Percentiles rank a stretch among this genome's conserved stretches.
Evolutionary conservation across 352 stramenopile species (phyloP).

Genomic region (Pythium pectinolyticum): DNA sequence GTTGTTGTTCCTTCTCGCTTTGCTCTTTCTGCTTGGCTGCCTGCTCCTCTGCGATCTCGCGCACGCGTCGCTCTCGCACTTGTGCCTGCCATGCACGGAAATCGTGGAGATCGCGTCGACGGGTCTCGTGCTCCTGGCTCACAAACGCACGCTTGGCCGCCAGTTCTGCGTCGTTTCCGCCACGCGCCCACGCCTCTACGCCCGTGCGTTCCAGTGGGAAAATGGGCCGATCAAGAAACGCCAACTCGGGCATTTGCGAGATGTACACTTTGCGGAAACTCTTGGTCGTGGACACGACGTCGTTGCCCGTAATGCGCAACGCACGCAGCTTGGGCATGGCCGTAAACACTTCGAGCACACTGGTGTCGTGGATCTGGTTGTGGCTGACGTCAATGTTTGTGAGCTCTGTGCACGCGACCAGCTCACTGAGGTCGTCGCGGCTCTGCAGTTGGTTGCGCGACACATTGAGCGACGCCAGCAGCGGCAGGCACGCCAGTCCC

Average conservation of each 20-base stretch:
- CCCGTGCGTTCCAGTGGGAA: constrained; percentile 89
- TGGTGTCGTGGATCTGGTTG: constrained; percentile 87
- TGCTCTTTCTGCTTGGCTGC: constrained; percentile 39
- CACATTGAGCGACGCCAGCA: constrained; percentile 88
- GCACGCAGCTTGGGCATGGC: constrained; percentile 78
- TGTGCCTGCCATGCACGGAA: constrained; percentile 81
- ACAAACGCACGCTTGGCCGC: constrained; percentile 76
- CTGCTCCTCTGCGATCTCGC: constrained; percentile 57
- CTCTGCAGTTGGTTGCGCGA: constrained; percentile 87
- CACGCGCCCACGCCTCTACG: constrained; percentile 85
- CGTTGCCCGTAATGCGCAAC: constrained; percentile 87
- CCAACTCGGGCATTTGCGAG: constrained; percentile 72
- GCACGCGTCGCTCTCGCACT: constrained; percentile 58
- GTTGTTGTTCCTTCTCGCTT: constrained; percentile 33
- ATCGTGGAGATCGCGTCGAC: constrained; percentile 59
- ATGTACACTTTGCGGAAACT: constrained; percentile 95
- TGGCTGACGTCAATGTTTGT: constrained; percentile 92
- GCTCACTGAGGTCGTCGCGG: constrained; percentile 67
- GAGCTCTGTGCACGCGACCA: constrained; percentile 69
- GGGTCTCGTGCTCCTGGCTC: constrained; percentile 72
- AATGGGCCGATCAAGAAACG: constrained; percentile 94
- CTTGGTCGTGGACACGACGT: constrained; percentile 87
- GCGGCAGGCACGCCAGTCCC: constrained; percentile 72
- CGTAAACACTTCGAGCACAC: constrained; percentile 79
- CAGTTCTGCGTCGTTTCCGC: constrained; percentile 88